Conservation (phyloP, 345 rosid species). For the Camelina laxa region DNA sequence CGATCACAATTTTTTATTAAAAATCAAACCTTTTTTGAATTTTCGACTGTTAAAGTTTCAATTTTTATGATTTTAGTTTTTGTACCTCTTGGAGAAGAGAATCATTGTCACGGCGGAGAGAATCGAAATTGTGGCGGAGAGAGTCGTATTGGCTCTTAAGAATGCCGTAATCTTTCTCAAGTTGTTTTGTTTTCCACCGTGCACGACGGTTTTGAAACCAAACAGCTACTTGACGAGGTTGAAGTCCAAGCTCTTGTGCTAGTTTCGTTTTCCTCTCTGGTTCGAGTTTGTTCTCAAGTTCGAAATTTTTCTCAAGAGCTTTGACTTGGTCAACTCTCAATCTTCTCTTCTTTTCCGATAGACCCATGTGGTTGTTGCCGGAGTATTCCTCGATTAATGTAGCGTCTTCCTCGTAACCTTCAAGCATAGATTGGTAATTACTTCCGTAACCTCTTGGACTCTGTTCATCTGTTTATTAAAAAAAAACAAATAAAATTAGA, state of each 20-base stretch:
- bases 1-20: not conserved
- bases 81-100: constrained; percentile 82
- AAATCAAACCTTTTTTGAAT: not conserved
- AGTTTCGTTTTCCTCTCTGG: constrained; percentile 80
- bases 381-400: constrained; percentile 65
- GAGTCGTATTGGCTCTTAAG: constrained; percentile 65
- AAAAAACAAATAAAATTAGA: not conserved
- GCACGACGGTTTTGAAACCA: constrained; percentile 97
- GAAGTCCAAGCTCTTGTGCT: constrained; percentile 85
- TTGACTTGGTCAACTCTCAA: constrained; percentile 77
- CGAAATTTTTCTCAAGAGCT: constrained; percentile 87
- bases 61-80: not conserved
- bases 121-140: constrained; percentile 62
- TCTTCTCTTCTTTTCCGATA: constrained; percentile 79
- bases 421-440: constrained; percentile 77
- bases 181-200: constrained; percentile 84
- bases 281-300: constrained; percentile 84
- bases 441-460: constrained; percentile 69
- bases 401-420: constrained; percentile 79
- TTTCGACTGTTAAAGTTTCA: not conserved
- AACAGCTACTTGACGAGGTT: constrained; percentile 89
- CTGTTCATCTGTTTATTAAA: constrained; percentile 68
- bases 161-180: constrained; percentile 68
- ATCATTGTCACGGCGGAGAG: constrained; percentile 78
- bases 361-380: constrained; percentile 43